Conservation (phyloP, 2,329 filamentous ascomycete species). For the Diaporthe citri region DNA sequence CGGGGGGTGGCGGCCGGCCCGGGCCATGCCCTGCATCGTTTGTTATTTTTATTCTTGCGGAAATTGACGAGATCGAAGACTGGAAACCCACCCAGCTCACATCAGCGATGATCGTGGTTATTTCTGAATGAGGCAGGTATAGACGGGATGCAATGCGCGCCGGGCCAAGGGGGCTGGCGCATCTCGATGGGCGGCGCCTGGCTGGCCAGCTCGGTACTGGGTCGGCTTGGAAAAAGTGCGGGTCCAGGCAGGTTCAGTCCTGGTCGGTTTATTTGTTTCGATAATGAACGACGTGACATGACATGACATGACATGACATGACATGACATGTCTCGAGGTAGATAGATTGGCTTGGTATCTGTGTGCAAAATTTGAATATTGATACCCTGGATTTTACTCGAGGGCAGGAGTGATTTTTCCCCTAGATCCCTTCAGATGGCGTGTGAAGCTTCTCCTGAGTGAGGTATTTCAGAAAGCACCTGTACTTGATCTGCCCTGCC, state of each 20-base stretch:
- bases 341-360: conserved; percentile 20
- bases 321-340: conserved; percentile 1
- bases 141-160: background rate
- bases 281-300: conserved; percentile 24
- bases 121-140: conserved; percentile 21
- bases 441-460: background rate
- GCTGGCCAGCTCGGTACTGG: conserved; percentile 17
- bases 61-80: background rate
- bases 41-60: conserved; percentile 1
- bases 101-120: background rate
- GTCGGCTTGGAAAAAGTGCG: conserved; percentile 9
- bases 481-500: background rate
- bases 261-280: background rate
- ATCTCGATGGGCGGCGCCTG: conserved; percentile 12
- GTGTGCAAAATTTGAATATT: conserved; percentile 8
- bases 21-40: conserved; percentile 3
- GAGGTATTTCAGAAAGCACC: background rate
- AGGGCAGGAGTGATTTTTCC: background rate
- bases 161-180: conserved; percentile 17
- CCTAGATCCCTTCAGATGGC: background rate
- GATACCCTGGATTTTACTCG: conserved; percentile 13
- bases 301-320: background rate
- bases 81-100: background rate
- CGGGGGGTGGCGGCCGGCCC: background rate
- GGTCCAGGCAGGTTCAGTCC: background rate